phyloP scores from a whole-genome alignment of 2,329 filamentous ascomycete species.

The Aspergillus sp. region DNA sequence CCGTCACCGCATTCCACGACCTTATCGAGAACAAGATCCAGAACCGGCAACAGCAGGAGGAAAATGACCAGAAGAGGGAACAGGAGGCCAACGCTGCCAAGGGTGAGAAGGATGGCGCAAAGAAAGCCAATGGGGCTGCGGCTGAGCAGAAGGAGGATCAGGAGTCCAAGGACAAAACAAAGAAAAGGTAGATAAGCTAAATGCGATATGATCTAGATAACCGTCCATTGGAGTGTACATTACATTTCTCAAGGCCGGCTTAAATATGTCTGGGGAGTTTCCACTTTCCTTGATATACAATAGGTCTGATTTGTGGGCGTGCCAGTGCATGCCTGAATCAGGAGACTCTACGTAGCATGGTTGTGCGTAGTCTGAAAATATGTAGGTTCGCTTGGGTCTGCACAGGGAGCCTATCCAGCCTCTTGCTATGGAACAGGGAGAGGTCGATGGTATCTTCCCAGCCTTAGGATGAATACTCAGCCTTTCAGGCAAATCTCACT shows the following conservation, averaged over 20 bases:
- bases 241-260: slow-evolving; percentile 14
- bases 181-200: slow-evolving; percentile 52
- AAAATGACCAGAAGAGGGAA: slow-evolving; percentile 83
- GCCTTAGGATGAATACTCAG: too few relatives aligned
- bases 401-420: too few relatives aligned
- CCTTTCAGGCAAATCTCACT: too few relatives aligned
- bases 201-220: slow-evolving; percentile 35
- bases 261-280: neutral
- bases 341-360: neutral
- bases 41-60: slow-evolving; percentile 95
- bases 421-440: too few relatives aligned
- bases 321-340: neutral
- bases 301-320: neutral
- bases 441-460: too few relatives aligned
- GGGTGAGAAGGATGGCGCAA: slow-evolving; percentile 65
- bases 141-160: slow-evolving; percentile 62
- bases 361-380: neutral
- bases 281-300: neutral
- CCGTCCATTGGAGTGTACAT: slow-evolving; percentile 34
- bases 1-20: slow-evolving; percentile 98
- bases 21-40: slow-evolving; percentile 99
- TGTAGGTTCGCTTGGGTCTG: too few relatives aligned
- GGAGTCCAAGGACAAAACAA: slow-evolving; percentile 62
- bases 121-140: slow-evolving; percentile 52
- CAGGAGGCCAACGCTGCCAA: slow-evolving; percentile 66